Evolutionary conservation across 2,329 filamentous ascomycete species (phyloP).

Genomic region (Botrytis sinoallii): DNA sequence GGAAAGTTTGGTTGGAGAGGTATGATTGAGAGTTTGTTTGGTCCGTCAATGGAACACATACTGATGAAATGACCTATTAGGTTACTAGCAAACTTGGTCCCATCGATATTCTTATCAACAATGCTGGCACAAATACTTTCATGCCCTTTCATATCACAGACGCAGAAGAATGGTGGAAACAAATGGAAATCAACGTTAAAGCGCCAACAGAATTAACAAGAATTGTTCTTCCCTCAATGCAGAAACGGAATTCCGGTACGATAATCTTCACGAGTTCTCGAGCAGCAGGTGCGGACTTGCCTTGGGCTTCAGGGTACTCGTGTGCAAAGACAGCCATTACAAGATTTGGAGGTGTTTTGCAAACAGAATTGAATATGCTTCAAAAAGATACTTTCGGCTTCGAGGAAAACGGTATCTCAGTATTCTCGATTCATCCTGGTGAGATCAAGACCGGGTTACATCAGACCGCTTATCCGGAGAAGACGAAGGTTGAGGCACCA

Average conservation of each 20-base stretch:
- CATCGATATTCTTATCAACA: constrained; percentile 27
- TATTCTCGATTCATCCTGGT: constrained; percentile 28
- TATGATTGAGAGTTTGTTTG: neutral
- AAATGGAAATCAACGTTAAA: constrained; percentile 28
- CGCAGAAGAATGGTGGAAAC: constrained; percentile 25
- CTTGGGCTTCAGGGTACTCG: constrained; percentile 26
- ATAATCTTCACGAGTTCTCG: constrained; percentile 28
- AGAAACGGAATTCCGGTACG: constrained; percentile 22
- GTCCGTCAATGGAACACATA: neutral
- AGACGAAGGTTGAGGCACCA: constrained; percentile 25
- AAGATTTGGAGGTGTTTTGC: constrained; percentile 25
- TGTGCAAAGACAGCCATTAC: constrained; percentile 28
- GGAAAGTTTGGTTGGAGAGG: constrained; percentile 22
- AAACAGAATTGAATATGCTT: constrained; percentile 25
- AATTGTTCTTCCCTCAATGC: constrained; percentile 26
- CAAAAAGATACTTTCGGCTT: constrained; percentile 21
- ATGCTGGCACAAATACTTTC: constrained; percentile 28
- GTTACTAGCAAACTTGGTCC: constrained; percentile 20
- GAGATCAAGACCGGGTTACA: constrained; percentile 26
- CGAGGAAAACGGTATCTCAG: constrained; percentile 22
- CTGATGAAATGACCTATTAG: constrained; percentile 2
- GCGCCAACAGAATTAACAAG: constrained; percentile 25
- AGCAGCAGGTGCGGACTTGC: constrained; percentile 25
- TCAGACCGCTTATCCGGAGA: constrained; percentile 25
- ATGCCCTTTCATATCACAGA: constrained; percentile 29